A percentile compares a stretch with the other conserved stretches of the same genome.
These are phyloP conservation scores for Paraphaeosphaeria sporulosa DNA, from an alignment of 2,329 filamentous ascomycete genomes.

Conservation along the genomic window DNA sequence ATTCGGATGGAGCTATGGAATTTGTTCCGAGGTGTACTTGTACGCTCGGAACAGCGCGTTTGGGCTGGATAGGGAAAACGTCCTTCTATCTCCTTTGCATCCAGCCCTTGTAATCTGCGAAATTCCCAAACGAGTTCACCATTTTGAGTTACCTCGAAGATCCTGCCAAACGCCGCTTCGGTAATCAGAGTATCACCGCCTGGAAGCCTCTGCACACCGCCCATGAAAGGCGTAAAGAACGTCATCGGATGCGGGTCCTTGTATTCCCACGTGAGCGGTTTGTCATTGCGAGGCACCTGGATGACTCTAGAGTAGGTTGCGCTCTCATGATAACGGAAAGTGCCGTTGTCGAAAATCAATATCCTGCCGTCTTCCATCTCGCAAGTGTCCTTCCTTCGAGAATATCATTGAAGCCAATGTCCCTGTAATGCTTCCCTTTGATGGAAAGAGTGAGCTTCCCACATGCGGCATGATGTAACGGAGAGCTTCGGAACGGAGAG, in stretches of 20 bases:
- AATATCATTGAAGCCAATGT: not conserved
- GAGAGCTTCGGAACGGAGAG: no score
- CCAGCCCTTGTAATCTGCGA: conserved; percentile 48
- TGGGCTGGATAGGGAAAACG: conserved; percentile 51
- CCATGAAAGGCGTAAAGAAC: conserved; percentile 59
- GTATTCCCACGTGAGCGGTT: conserved; percentile 56
- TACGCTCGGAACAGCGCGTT: conserved; percentile 58
- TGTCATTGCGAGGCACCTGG: conserved; percentile 48
- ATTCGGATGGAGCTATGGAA: conserved; percentile 47
- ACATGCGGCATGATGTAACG: not conserved
- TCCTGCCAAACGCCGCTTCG: conserved; percentile 54
- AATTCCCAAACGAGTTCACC: conserved; percentile 56
- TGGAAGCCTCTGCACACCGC: conserved; percentile 52
- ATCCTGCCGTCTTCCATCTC: conserved; percentile 54
- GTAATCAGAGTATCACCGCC: conserved; percentile 55
- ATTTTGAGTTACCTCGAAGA: conserved; percentile 55
- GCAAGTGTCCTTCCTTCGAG: conserved; percentile 12
- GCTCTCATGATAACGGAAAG: conserved; percentile 50
- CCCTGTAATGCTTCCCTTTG: not conserved
- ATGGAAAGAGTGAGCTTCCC: not conserved
- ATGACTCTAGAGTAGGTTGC: conserved; percentile 55
- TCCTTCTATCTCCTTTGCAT: conserved; percentile 46
- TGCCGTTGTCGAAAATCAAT: conserved; percentile 58
- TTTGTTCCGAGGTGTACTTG: conserved; percentile 51
- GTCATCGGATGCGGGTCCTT: conserved; percentile 49